A percentile compares a stretch with the other conserved stretches of the same genome.
Evolutionary conservation across 768 basidiomycete species (phyloP).

Genomic region (Kwoniella mangroviensis): DNA sequence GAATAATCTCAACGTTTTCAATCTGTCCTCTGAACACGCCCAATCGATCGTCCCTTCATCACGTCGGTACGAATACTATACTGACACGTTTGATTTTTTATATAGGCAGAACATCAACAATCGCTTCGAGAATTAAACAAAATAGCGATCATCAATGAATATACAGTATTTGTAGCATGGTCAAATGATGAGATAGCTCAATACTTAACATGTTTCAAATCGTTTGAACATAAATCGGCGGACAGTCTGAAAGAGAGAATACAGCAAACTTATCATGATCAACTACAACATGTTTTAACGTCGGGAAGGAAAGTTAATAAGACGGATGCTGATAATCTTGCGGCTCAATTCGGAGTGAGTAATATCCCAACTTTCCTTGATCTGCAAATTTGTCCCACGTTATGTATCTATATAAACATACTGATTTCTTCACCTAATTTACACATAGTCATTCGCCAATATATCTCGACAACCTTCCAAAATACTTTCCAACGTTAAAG

Average conservation of each 20-base stretch:
- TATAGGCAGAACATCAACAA: constrained; percentile 85
- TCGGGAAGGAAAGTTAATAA: constrained; percentile 93
- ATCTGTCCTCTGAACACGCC: no score
- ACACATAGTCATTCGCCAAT: constrained; percentile 76
- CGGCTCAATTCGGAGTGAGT: constrained; percentile 87
- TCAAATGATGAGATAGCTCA: constrained; percentile 90
- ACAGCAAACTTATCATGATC: constrained; percentile 83
- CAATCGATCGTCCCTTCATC: no score
- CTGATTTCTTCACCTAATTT: background rate
- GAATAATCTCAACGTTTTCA: no score
- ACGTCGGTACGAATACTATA: background rate
- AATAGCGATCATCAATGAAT: constrained; percentile 86
- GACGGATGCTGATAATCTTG: constrained; percentile 92
- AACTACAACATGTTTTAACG: constrained; percentile 80
- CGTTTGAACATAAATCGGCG: constrained; percentile 90
- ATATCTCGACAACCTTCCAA: constrained; percentile 75
- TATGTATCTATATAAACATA: background rate
- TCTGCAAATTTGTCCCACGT: background rate
- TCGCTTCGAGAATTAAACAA: constrained; percentile 91
- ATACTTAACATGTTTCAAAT: constrained; percentile 88
- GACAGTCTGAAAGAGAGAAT: constrained; percentile 89
- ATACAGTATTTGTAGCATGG: constrained; percentile 91
- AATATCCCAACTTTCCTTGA: background rate
- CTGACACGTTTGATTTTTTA: background rate
- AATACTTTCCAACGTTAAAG: constrained; percentile 80